Evolutionary conservation across 768 basidiomycete genomes (phyloP), one percentile per base, ranked within the genome.

Genomic region (Leccinellum luteum): DNA sequence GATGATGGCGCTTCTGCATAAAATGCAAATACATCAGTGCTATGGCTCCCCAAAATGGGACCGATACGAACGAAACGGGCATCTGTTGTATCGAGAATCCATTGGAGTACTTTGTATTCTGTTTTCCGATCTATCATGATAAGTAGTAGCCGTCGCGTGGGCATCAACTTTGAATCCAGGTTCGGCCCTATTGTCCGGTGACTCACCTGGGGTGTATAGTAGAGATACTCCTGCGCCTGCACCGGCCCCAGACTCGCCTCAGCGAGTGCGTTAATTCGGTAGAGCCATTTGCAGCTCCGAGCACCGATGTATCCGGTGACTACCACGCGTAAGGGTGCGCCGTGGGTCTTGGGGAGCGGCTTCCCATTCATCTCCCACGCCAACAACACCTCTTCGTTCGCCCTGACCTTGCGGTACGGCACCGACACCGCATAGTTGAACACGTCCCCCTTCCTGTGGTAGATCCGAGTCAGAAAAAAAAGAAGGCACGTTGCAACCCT

Each of bases 11-110:
- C 61, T 63, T 56, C 61, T 62, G 45, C 3, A 5, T 30, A 17
- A 30, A 1, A 9, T 3, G 28, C 4, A 7, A n/a, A 1, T 4
- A 19, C 0, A 52, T 48, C 6, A 48, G 10, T 13, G 1, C 25
- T 13, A 17, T 41, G 3, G 23, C 4, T 28, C 9, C n/a, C 2
- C 10, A 19, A 6, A 38, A 47, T 15, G 25, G 13, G 17, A 32
- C 8, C 60, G 15, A 28, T 8, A 75, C 81, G 30, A 43, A 81
- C 79, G 82, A 83, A 6, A 84, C 82, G 3, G 81, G 82, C 81
- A 84, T 83, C 52, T 80, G 76, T 59, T 79, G 78, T 58, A 84
- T 84, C 4, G 80, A 81, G 64, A 83, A 83, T 5, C 82, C 82
- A 63, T 79, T 81, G 25, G 80, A 81, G 51, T 78, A 79, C 58